Evolutionary conservation across 2,329 filamentous ascomycete genomes (phyloP).

Genomic region (Colletotrichum agaves): DNA sequence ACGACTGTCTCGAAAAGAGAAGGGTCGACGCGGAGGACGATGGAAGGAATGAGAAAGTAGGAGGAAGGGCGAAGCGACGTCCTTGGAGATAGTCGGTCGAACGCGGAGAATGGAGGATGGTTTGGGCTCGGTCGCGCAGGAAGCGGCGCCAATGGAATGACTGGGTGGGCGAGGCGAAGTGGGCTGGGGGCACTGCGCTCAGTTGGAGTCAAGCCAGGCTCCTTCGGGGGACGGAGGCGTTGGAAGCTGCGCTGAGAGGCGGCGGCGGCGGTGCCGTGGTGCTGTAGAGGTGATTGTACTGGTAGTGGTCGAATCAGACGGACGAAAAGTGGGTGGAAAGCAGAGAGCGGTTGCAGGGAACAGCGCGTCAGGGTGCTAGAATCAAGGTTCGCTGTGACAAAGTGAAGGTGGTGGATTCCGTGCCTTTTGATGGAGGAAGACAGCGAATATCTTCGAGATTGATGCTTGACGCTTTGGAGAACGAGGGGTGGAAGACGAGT

Average conservation of each 20-base stretch:
- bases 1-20: conserved; percentile 5
- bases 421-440: background rate
- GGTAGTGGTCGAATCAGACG: conserved; percentile 30
- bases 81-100: conserved; percentile 34
- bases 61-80: conserved; percentile 22
- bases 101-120: conserved; percentile 37
- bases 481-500: conserved; percentile 12
- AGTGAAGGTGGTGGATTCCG: conserved; percentile 25
- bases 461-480: background rate
- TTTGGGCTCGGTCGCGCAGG: conserved; percentile 38
- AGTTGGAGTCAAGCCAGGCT: conserved; percentile 27
- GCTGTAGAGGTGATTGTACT: background rate
- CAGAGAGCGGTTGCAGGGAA: conserved; percentile 32
- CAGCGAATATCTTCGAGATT: conserved; percentile 1
- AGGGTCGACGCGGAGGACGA: conserved; percentile 33
- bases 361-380: conserved; percentile 19
- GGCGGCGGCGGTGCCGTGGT: conserved; percentile 3
- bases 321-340: conserved; percentile 29
- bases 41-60: conserved; percentile 29
- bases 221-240: conserved; percentile 18
- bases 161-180: conserved; percentile 33
- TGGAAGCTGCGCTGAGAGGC: conserved; percentile 10
- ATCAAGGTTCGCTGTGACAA: conserved; percentile 31
- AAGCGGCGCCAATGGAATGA: conserved; percentile 37
- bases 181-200: conserved; percentile 29